phyloP scores from a whole-genome alignment of 2,329 filamentous ascomycete genomes.

The Colletotrichum sp. region DNA sequence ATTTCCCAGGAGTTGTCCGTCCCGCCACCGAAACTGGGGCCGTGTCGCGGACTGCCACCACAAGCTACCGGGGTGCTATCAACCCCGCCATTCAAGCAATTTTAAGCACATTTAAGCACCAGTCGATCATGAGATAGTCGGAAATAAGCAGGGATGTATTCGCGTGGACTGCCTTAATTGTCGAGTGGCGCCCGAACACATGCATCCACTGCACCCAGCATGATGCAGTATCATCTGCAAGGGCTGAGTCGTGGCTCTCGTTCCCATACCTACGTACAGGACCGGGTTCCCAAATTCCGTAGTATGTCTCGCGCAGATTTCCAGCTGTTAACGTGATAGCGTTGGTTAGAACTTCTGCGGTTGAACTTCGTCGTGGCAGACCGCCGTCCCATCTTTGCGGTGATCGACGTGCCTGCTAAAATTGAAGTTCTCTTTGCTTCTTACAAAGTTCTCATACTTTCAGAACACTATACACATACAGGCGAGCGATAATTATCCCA shows the following conservation, averaged over 20 bases:
- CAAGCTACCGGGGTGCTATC: background rate
- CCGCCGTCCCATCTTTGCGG: background rate
- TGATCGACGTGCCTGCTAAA: background rate
- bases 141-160: background rate
- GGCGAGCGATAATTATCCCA: background rate
- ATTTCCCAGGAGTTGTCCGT: background rate
- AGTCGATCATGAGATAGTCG: background rate
- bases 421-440: background rate
- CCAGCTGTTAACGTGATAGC: background rate
- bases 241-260: background rate
- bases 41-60: background rate
- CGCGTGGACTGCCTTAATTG: background rate
- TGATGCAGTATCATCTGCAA: background rate
- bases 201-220: background rate
- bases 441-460: background rate
- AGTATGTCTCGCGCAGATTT: background rate
- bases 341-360: background rate
- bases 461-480: background rate
- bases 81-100: background rate
- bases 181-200: background rate
- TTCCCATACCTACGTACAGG: background rate
- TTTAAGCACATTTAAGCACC: background rate
- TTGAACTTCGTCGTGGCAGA: background rate
- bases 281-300: background rate
- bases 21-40: background rate